Evolutionary conservation across 768 basidiomycete genomes (phyloP).

Genomic region (Agaricus bisporus): DNA sequence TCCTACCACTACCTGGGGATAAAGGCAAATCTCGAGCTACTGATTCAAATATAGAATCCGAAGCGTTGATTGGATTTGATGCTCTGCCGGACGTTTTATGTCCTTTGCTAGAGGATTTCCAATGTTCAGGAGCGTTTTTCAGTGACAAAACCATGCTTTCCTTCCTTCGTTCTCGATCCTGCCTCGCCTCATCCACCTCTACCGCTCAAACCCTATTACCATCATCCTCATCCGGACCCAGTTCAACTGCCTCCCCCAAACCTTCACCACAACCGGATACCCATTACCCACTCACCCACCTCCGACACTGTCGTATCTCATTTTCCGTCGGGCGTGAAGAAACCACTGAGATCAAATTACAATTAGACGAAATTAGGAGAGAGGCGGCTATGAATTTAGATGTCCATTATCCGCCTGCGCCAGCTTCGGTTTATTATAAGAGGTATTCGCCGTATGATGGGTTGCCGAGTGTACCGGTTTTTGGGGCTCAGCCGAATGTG

Average conservation of each 20-base stretch:
- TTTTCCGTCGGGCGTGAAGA: constrained; percentile 6
- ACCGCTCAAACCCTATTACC: neutral
- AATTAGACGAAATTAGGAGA: neutral
- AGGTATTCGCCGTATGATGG: constrained; percentile 8
- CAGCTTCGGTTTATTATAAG: neutral
- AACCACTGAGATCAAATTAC: neutral
- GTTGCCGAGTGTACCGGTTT: constrained; percentile 6
- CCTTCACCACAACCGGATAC: neutral
- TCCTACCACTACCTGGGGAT: neutral
- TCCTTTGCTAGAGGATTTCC: constrained; percentile 6
- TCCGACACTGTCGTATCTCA: constrained; percentile 1
- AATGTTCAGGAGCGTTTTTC: constrained; percentile 6
- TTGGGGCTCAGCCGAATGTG: neutral
- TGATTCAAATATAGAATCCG: neutral
- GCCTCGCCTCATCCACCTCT: neutral
- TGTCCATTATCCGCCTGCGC: constrained; percentile 5
- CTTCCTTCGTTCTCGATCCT: constrained; percentile 9
- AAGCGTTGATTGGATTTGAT: neutral
- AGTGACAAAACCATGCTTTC: constrained; percentile 2
- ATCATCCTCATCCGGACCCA: neutral
- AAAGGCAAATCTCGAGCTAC: constrained; percentile 3
- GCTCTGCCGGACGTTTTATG: neutral
- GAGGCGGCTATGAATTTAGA: constrained; percentile 6
- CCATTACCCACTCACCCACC: neutral
- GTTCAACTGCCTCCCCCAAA: neutral